phyloP scores from a whole-genome alignment of 495 filamentous ascomycete genomes.

The Hypoxylon subgilvum region DNA sequence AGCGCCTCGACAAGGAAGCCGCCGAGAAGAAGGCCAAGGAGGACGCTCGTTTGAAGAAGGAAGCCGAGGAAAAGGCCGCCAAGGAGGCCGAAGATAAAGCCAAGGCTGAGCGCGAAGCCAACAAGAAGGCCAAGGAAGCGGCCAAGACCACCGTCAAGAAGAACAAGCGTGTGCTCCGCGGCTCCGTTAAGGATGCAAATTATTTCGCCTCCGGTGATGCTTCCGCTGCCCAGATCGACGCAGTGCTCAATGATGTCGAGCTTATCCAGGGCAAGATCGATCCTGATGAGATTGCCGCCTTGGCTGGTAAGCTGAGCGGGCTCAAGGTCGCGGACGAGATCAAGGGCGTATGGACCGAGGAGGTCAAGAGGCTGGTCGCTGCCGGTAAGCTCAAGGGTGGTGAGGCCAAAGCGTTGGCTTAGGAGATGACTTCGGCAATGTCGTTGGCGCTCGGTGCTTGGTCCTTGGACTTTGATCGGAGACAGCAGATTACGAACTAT shows the following conservation, averaged over 20 bases:
- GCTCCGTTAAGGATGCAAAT: slow-evolving; percentile 92
- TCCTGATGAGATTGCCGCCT: slow-evolving; percentile 79
- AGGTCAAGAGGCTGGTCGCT: slow-evolving; percentile 73
- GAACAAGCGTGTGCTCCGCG: slow-evolving; percentile 95
- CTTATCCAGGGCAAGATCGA: slow-evolving; percentile 88
- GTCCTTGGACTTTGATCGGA: no score
- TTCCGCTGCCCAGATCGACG: slow-evolving; percentile 74
- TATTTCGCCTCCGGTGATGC: slow-evolving; percentile 80
- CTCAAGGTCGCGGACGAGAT: slow-evolving; percentile 73
- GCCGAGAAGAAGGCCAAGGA: slow-evolving; percentile 84
- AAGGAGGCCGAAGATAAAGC: slow-evolving; percentile 85
- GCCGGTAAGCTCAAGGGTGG: slow-evolving; percentile 85
- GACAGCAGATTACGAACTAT: no score
- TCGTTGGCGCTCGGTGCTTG: no score
- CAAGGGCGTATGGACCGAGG: slow-evolving; percentile 68
- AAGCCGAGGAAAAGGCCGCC: slow-evolving; percentile 74
- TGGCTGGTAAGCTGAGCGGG: slow-evolving; percentile 77
- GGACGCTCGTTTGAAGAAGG: slow-evolving; percentile 76
- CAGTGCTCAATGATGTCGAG: slow-evolving; percentile 84
- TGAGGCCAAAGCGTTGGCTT: slow-evolving; percentile 60
- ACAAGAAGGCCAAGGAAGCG: slow-evolving; percentile 97
- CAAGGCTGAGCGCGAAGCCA: slow-evolving; percentile 77
- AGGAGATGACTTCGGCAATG: no score
- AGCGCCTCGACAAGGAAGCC: slow-evolving; percentile 86
- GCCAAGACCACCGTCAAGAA: slow-evolving; percentile 99